Evolutionary conservation across 768 basidiomycete species (phyloP).

Genomic region (Lepiota brunneoincarnata): DNA sequence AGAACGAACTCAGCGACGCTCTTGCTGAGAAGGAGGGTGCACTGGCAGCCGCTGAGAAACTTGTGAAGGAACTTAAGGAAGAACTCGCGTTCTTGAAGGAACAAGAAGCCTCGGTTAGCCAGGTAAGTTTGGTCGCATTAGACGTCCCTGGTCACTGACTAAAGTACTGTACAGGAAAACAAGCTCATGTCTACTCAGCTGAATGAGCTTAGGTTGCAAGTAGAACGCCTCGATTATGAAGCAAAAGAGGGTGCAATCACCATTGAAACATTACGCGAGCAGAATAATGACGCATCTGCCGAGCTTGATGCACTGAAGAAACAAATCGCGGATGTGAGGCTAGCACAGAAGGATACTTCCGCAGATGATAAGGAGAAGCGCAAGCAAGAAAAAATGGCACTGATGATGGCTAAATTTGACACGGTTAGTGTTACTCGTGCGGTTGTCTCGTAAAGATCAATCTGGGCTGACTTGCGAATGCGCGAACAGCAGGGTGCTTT

Average conservation of each 20-base stretch:
- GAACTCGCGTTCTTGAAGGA: conserved; percentile 90
- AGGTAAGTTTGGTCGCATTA: conserved; percentile 40
- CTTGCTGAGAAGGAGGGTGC: conserved; percentile 90
- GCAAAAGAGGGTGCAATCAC: conserved; percentile 93
- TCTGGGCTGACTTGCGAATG: background rate
- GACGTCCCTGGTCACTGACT: background rate
- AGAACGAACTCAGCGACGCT: conserved; percentile 94
- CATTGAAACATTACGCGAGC: conserved; percentile 93
- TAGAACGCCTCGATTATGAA: conserved; percentile 92
- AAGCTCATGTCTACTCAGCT: conserved; percentile 91
- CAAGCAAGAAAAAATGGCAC: conserved; percentile 98
- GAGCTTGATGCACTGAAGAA: conserved; percentile 91
- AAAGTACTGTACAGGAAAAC: conserved; percentile 64
- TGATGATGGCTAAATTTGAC: conserved; percentile 99
- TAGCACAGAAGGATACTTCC: conserved; percentile 77
- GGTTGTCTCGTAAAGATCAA: background rate
- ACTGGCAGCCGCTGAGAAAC: conserved; percentile 76
- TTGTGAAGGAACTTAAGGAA: conserved; percentile 84
- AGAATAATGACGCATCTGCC: conserved; percentile 79
- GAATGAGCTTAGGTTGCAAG: conserved; percentile 87
- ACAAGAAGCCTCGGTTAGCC: conserved; percentile 76
- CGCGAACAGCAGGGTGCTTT: conserved; percentile 76
- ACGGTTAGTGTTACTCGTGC: conserved; percentile 50
- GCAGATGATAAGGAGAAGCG: conserved; percentile 98
- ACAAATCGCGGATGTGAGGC: conserved; percentile 74